These are phyloP conservation scores for Rosa persica DNA, from an alignment of 306 rosid species.

Conservation along the genomic window DNA sequence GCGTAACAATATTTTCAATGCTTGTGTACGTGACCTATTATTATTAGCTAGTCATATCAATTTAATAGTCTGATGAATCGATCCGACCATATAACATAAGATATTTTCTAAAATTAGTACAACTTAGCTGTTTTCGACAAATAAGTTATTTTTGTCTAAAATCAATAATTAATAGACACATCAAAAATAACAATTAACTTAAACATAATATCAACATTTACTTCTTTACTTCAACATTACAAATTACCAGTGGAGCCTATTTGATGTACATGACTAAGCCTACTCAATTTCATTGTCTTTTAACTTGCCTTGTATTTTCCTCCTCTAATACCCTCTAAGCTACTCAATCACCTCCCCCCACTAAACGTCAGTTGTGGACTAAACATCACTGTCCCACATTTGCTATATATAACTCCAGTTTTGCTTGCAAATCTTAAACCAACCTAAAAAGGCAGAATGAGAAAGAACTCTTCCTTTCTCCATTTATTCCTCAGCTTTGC, in stretches of 20 bases:
- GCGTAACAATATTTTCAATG: too few relatives aligned
- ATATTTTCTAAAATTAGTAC: too few relatives aligned
- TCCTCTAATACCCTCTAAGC: slow-evolving; percentile 60
- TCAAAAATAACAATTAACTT: too few relatives aligned
- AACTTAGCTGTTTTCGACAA: too few relatives aligned
- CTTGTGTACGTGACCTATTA: too few relatives aligned
- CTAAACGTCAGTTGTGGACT: neutral
- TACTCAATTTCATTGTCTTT: neutral
- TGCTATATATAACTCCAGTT: slow-evolving; percentile 12
- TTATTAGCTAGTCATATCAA: neutral
- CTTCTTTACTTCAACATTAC: neutral
- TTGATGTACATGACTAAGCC: neutral
- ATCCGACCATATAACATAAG: too few relatives aligned
- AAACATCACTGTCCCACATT: slow-evolving; percentile 16
- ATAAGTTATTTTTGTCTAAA: too few relatives aligned
- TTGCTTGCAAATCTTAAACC: neutral
- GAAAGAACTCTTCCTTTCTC: slow-evolving; percentile 22
- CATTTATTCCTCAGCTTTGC: slow-evolving; percentile 30
- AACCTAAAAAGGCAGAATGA: slow-evolving; percentile 28
- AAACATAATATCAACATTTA: too few relatives aligned
- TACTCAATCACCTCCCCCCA: slow-evolving; percentile 50
- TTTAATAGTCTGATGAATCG: neutral
- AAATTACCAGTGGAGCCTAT: neutral
- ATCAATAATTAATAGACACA: too few relatives aligned
- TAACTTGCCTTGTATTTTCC: slow-evolving; percentile 51